Conservation (phyloP, 2,329 filamentous ascomycete genomes). For the Mycosphaerella arachidis region DNA sequence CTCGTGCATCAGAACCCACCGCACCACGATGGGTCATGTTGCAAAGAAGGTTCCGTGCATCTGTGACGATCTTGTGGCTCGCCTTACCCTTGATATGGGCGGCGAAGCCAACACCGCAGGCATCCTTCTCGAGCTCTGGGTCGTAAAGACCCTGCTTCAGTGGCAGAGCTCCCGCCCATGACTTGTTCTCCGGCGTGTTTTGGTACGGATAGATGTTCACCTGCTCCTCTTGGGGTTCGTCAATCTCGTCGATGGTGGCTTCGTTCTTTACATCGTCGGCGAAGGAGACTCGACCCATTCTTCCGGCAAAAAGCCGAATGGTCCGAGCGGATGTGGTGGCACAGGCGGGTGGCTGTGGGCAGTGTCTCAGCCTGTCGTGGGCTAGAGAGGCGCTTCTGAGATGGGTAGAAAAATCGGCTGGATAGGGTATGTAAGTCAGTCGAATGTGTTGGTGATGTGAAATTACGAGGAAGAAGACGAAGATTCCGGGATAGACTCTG, state of each 20-base stretch:
- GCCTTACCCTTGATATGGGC: conserved; percentile 96
- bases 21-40: conserved; percentile 99
- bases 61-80: conserved; percentile 97
- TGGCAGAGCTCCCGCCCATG: conserved; percentile 91
- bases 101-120: conserved; percentile 97
- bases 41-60: conserved; percentile 94
- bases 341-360: neutral
- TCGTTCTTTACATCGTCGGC: conserved; percentile 47
- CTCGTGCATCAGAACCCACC: conserved; percentile 93
- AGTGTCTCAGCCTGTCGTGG: conserved; percentile 1
- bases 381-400: neutral
- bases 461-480: neutral
- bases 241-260: conserved; percentile 26
- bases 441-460: neutral
- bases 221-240: conserved; percentile 51
- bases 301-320: conserved; percentile 50
- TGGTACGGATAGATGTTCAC: conserved; percentile 76
- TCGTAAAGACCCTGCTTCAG: conserved; percentile 99
- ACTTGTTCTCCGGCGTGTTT: conserved; percentile 71
- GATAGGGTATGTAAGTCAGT: neutral
- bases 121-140: conserved; percentile 95
- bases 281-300: conserved; percentile 52
- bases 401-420: neutral
- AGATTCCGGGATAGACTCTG: conserved; percentile 1
- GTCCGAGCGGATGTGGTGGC: conserved; percentile 14